phyloP scores from a whole-genome alignment of 2,329 filamentous ascomycete species.

The Capronia americana region DNA sequence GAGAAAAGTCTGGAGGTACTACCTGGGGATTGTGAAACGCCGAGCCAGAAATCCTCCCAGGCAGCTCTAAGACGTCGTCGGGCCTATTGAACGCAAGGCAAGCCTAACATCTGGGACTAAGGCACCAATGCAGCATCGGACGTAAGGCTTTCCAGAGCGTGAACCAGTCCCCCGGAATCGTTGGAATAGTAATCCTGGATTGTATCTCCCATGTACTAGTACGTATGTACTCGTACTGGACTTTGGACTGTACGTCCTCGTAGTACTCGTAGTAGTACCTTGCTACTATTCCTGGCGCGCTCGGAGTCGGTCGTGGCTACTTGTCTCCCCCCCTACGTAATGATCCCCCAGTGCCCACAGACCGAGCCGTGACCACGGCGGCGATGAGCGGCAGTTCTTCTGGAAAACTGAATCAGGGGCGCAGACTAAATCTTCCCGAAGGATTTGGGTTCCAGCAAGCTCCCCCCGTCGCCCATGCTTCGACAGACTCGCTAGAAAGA shows the following conservation, averaged over 20 bases:
- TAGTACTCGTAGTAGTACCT: background rate
- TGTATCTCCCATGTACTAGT: no score
- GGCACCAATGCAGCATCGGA: background rate
- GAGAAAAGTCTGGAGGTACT: background rate
- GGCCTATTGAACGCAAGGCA: background rate
- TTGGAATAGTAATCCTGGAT: no score
- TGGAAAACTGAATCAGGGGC: constrained; percentile 34
- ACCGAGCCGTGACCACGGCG: no score
- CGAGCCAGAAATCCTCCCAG: background rate
- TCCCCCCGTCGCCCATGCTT: background rate
- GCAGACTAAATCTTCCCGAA: constrained; percentile 9
- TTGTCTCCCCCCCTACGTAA: no score
- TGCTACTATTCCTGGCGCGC: no score
- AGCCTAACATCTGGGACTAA: background rate
- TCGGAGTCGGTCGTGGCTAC: no score
- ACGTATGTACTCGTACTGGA: no score
- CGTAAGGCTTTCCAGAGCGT: background rate
- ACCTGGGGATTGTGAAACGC: background rate
- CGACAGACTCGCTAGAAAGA: constrained; percentile 2
- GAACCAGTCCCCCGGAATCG: constrained; percentile 26
- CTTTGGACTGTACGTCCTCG: no score
- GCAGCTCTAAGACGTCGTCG: background rate
- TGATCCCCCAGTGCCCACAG: no score
- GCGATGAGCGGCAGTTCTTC: constrained; percentile 16
- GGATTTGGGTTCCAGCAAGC: background rate